Conservation (phyloP, 768 basidiomycete genomes). For the Butyriboletus loyo region DNA sequence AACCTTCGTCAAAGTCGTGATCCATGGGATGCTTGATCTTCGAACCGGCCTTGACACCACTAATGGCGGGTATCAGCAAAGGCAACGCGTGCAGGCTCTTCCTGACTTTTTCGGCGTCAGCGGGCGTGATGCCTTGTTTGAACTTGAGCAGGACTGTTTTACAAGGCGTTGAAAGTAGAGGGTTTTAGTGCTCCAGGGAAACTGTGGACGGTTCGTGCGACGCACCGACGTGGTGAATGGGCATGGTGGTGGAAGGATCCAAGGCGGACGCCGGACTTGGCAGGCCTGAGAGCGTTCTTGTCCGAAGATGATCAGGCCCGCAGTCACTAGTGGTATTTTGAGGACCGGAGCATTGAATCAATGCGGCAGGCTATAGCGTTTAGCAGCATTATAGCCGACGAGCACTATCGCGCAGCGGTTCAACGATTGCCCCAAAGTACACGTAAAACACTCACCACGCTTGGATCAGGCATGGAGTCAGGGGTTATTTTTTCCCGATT, state of each 20-base stretch:
- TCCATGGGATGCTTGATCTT: constrained; percentile 18
- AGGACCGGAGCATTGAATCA: neutral
- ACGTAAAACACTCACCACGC: neutral
- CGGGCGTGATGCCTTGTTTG: constrained; percentile 13
- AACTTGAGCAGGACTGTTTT: constrained; percentile 23
- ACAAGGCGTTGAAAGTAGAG: neutral
- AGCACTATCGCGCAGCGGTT: neutral
- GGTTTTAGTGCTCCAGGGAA: neutral
- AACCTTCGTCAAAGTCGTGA: constrained; percentile 28
- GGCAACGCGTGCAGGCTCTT: constrained; percentile 4
- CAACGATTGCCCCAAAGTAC: neutral
- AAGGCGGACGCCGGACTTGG: too few species aligned
- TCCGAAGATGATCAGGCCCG: neutral
- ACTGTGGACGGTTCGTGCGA: neutral
- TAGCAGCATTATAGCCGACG: too few species aligned
- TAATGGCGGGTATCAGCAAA: constrained; percentile 20
- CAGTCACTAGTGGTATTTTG: neutral
- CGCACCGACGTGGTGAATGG: constrained; percentile 25
- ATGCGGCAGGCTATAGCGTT: neutral
- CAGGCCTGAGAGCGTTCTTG: neutral
- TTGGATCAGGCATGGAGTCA: neutral
- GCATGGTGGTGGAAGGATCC: too few species aligned
- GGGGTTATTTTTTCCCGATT: neutral
- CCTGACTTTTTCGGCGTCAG: constrained; percentile 5
- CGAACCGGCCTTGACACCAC: constrained; percentile 7